Evolutionary conservation across 495 filamentous ascomycete species (phyloP).

Genomic region (Aspergillus cavernicola): DNA sequence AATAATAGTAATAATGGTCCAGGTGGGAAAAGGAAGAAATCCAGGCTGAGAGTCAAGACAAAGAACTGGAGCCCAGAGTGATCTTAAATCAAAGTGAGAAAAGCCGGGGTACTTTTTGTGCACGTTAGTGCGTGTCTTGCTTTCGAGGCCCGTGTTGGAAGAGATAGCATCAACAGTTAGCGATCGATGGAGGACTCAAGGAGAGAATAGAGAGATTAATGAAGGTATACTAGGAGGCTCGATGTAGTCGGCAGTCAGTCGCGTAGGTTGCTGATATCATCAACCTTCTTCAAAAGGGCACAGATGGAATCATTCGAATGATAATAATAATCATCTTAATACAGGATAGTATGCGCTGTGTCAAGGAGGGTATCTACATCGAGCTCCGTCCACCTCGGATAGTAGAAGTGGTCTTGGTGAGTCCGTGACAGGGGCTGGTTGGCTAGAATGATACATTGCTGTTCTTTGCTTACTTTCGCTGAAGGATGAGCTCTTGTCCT

Average conservation of each 20-base stretch:
- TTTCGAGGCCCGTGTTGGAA: background rate
- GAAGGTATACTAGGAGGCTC: no score
- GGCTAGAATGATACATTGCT: no score
- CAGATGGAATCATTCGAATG: background rate
- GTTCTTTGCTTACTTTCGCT: no score
- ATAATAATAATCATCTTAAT: background rate
- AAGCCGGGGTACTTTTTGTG: constrained; percentile 4
- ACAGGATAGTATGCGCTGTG: constrained; percentile 9
- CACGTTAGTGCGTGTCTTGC: no score
- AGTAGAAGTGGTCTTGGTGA: no score
- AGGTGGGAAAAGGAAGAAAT: constrained; percentile 11
- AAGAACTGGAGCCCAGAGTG: constrained; percentile 17
- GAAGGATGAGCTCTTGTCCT: no score
- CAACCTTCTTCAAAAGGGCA: background rate
- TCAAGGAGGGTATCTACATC: constrained; percentile 9
- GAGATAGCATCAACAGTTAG: background rate
- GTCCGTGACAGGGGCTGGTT: no score
- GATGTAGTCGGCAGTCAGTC: constrained; percentile 2
- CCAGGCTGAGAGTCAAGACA: constrained; percentile 3
- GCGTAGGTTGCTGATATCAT: background rate
- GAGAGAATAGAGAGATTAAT: no score
- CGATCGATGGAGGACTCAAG: background rate
- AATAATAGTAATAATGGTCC: constrained; percentile 4
- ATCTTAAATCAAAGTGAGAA: constrained; percentile 11
- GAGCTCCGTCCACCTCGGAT: no score